Conservation (phyloP, 73 alveolate genomes). For the Loxodes magnus region DNA sequence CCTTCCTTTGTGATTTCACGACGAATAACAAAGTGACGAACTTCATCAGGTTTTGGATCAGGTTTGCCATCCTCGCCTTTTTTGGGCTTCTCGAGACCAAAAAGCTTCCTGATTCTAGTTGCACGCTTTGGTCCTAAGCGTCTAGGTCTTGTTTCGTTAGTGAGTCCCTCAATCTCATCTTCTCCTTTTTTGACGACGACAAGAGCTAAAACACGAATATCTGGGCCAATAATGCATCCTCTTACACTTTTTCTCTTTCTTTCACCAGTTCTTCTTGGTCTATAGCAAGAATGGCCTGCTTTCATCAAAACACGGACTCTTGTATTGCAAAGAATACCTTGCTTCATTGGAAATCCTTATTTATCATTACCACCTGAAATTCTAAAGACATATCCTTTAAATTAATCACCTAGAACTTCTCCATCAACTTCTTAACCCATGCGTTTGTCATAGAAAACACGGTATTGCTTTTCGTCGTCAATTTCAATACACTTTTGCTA, state of each 20-base stretch:
- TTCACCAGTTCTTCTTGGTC: conserved; percentile 51
- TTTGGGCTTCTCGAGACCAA: conserved; percentile 37
- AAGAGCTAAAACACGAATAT: conserved; percentile 33
- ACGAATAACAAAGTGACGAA: conserved; percentile 20
- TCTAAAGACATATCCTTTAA: conserved; percentile 75
- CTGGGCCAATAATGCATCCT: conserved; percentile 68
- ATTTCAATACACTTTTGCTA: conserved; percentile 49
- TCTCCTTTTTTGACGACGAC: conserved; percentile 80
- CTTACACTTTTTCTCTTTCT: conserved; percentile 66
- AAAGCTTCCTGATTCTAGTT: conserved; percentile 35
- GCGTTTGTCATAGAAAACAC: conserved; percentile 40
- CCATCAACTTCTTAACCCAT: conserved; percentile 69
- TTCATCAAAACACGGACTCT: conserved; percentile 58
- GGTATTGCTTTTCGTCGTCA: conserved; percentile 53
- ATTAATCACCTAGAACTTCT: conserved; percentile 60
- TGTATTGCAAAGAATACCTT: conserved; percentile 64
- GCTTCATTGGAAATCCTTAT: conserved; percentile 91
- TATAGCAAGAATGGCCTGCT: conserved; percentile 58
- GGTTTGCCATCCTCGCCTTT: conserved; percentile 25
- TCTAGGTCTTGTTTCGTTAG: conserved; percentile 35
- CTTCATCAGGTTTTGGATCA: conserved; percentile 33
- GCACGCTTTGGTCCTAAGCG: conserved; percentile 54
- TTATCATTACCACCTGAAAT: conserved; percentile 84
- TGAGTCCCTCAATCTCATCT: conserved; percentile 49
- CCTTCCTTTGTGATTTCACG: conserved; percentile 36